Conservation (phyloP, 805 yeast genomes). For the Hanseniaspora pseudoguilliermondii region DNA sequence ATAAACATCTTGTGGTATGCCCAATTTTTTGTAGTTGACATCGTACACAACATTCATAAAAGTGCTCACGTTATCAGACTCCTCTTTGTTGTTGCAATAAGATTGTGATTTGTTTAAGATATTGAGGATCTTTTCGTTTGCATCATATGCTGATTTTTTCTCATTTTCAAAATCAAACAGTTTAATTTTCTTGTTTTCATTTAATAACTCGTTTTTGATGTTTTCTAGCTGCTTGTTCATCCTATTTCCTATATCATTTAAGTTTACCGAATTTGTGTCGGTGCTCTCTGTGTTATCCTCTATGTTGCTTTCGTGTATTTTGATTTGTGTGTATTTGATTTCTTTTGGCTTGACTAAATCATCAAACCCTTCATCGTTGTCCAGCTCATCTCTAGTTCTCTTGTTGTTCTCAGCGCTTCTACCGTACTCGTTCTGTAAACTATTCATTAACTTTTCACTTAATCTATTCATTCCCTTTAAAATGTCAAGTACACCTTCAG, state of each 20-base stretch:
- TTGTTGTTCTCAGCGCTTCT: conserved; percentile 18
- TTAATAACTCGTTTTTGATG: conserved; percentile 30
- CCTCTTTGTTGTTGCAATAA: conserved; percentile 19
- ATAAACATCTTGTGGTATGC: conserved; percentile 21
- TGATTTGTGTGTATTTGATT: conserved; percentile 42
- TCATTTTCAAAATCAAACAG: conserved; percentile 14
- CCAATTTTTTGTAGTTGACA: conserved; percentile 9
- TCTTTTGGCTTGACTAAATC: conserved; percentile 40
- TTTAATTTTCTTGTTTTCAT: conserved; percentile 17
- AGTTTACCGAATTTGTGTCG: not conserved
- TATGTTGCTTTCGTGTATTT: conserved; percentile 23
- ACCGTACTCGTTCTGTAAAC: conserved; percentile 34
- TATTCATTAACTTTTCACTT: conserved; percentile 65
- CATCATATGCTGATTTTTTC: conserved; percentile 13
- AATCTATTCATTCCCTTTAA: conserved; percentile 81
- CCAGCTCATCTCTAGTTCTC: conserved; percentile 20
- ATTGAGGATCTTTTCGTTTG: not conserved
- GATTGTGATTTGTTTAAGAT: conserved; percentile 1
- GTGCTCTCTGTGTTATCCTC: conserved; percentile 13
- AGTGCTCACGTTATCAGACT: conserved; percentile 20
- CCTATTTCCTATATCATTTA: not conserved
- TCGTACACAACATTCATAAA: not conserved
- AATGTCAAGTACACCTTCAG: conserved; percentile 56
- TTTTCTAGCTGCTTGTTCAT: not conserved
- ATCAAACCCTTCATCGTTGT: conserved; percentile 35